Conservation (phyloP, 2,329 filamentous ascomycete species). For the Triangularia verruculosa region DNA sequence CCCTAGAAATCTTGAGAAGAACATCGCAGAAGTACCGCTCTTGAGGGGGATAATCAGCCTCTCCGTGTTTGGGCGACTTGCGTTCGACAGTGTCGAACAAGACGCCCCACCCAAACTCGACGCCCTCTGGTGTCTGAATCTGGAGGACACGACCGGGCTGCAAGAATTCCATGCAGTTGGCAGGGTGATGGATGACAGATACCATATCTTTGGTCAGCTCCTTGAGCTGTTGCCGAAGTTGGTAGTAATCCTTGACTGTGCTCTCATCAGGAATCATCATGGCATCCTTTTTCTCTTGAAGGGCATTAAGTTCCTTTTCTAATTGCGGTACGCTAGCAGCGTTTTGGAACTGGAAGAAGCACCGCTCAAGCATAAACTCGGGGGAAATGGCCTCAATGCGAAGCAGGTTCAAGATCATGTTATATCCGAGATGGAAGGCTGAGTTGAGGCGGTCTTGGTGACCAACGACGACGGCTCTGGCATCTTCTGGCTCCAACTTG, state of each 20-base stretch:
- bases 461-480: constrained; percentile 91
- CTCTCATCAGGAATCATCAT: constrained; percentile 81
- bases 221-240: constrained; percentile 79
- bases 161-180: constrained; percentile 79
- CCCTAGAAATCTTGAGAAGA: constrained; percentile 59
- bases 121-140: constrained; percentile 70
- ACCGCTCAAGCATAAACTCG: constrained; percentile 97
- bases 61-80: constrained; percentile 62
- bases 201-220: constrained; percentile 86
- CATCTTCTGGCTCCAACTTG: constrained; percentile 90
- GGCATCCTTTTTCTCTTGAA: constrained; percentile 71
- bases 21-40: constrained; percentile 83
- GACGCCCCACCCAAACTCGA: constrained; percentile 93
- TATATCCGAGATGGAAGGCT: constrained; percentile 96
- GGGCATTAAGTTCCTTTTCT: constrained; percentile 75
- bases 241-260: constrained; percentile 91
- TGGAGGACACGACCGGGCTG: constrained; percentile 84
- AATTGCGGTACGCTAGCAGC: constrained; percentile 79
- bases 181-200: constrained; percentile 85
- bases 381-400: constrained; percentile 99
- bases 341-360: constrained; percentile 98
- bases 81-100: constrained; percentile 71
- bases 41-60: constrained; percentile 68
- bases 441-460: constrained; percentile 97
- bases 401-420: constrained; percentile 97